Evolutionary conservation across 192 early-diverging fungal species (phyloP).

Genomic region (Coemansia interrupta): DNA sequence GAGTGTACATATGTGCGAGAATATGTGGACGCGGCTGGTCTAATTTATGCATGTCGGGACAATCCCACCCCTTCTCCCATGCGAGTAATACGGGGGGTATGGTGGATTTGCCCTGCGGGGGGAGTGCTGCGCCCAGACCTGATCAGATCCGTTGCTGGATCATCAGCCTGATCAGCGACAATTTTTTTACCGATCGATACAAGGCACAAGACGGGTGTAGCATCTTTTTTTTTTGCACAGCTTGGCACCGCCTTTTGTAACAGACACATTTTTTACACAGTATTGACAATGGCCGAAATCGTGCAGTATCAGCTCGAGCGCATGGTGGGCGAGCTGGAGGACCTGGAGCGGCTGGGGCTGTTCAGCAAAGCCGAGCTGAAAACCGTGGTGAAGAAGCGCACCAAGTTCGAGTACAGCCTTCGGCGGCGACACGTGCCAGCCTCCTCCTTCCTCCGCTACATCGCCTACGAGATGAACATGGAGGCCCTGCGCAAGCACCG

Average conservation of each 20-base stretch:
- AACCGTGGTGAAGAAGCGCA: constrained; percentile 81
- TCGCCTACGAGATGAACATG: constrained; percentile 93
- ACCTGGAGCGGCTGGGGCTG: constrained; percentile 73
- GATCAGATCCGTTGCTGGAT: no score
- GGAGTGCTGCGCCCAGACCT: no score
- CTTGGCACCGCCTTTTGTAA: no score
- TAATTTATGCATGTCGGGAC: no score
- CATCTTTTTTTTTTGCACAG: neutral
- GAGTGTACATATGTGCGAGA: no score
- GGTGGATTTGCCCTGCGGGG: no score
- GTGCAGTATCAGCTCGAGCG: constrained; percentile 89
- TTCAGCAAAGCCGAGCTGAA: constrained; percentile 86
- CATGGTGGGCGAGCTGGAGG: constrained; percentile 90
- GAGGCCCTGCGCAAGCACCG: constrained; percentile 78
- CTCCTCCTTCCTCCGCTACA: constrained; percentile 84
- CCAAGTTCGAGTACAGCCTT: constrained; percentile 83
- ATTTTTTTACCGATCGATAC: no score
- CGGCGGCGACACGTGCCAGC: constrained; percentile 70
- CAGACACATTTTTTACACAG: neutral
- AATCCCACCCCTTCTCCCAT: no score
- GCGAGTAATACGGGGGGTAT: no score
- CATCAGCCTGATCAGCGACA: no score
- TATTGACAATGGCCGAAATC: constrained; percentile 74
- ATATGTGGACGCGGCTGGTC: no score
- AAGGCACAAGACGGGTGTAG: no score